Base-by-base conservation (phyloP, 2,329 filamentous ascomycete species). In the Aspergillus ruber region DNA sequence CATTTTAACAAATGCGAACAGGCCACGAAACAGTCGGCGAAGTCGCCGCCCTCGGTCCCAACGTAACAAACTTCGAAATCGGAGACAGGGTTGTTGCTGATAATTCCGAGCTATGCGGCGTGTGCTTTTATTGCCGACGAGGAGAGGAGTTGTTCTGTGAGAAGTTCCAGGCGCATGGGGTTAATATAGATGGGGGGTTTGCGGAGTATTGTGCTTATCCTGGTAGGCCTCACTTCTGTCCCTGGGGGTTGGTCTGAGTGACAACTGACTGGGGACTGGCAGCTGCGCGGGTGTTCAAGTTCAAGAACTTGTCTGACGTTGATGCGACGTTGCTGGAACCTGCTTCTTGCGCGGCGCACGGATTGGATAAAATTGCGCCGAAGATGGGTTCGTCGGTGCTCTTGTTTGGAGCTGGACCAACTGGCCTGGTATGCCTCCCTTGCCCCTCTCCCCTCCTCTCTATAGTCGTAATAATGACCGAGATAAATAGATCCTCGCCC, bases 121-220 rank as follows among this genome's bases (percentile, higher is more conserved):
- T 83, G 66, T 88, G 84, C 71, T 86, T 85, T 74, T 86, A 86
- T 72, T 88, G 84, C 71, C 79, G 81, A 54, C 79, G 82, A 48
- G 83, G 84, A 45, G 77, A 86, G 62, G 74, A 80, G 25, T 69
- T 87, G 42, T 78, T 86, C 47, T 88, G 84, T 65, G 83, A 86
- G 66, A 76, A 84, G 62, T 83, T 85, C 65, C 77, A 81, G 55
- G 82, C 81, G 17, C 82, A 85, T 56, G 83, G 63, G 52, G 68
- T 67, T 35, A 65, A 63, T 63, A 74, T 86, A 67, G 80, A 84
- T 52, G 84, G 84, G 56, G 84, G 84, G 25, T 88, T 88, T 58
- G 85, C 84, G 44, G 83, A 88, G 65, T 88, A 86, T 73, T 78
- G 75, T 53, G 72, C 73, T 12, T 80, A 77, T 56, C 75, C 71